Evolutionary conservation across 345 rosid species (phyloP).

Genomic region (Pistacia vera): DNA sequence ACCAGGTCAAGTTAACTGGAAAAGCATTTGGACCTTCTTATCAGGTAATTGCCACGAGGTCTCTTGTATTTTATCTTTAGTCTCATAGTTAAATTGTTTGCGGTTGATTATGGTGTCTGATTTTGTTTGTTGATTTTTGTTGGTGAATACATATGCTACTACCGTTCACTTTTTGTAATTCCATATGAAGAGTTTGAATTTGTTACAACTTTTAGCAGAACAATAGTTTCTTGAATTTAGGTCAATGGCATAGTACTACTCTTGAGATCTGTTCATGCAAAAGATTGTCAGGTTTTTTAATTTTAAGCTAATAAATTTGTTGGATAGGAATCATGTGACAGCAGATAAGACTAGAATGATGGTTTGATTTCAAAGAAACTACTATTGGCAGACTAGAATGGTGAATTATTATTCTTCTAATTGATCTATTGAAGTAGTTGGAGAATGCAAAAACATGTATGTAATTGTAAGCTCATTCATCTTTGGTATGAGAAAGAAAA

Average conservation of each 20-base stretch:
- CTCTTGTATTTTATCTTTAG: neutral
- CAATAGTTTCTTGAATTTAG: slow-evolving; percentile 1
- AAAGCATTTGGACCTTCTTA: slow-evolving; percentile 94
- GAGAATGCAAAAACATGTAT: neutral
- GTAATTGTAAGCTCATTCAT: neutral
- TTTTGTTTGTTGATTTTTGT: neutral
- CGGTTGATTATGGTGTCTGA: slow-evolving; percentile 4
- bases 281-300: neutral
- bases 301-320: neutral
- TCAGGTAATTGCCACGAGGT: slow-evolving; percentile 52
- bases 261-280: neutral
- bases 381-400: neutral
- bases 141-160: neutral
- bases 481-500: neutral
- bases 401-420: neutral
- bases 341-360: neutral
- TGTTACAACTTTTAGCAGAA: neutral
- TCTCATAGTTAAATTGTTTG: neutral
- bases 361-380: slow-evolving; percentile 1
- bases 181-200: neutral
- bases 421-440: neutral
- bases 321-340: neutral
- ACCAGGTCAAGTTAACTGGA: slow-evolving; percentile 83
- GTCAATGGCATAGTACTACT: neutral
- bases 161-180: neutral